Evolutionary conservation across 2,329 filamentous ascomycete genomes (phyloP).

Genomic region (Talaromyces sp.): DNA sequence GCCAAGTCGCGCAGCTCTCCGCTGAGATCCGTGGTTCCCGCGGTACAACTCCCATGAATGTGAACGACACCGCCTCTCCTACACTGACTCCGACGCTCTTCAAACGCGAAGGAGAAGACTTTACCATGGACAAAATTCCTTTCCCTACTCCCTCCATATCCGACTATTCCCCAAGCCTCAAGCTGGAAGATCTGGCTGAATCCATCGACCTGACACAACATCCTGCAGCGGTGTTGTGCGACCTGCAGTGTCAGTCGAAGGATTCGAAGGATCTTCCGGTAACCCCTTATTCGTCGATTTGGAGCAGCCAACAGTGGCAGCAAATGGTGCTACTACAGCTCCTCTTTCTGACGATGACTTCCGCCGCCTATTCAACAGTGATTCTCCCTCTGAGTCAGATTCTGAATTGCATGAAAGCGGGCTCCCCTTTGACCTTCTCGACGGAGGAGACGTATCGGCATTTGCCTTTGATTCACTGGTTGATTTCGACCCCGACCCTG

Average conservation of each 20-base stretch:
- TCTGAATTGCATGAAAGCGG: conserved; percentile 71
- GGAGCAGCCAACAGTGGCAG: conserved; percentile 42
- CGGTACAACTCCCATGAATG: conserved; percentile 37
- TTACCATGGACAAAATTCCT: conserved; percentile 39
- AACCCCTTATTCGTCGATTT: conserved; percentile 45
- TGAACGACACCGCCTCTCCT: conserved; percentile 34
- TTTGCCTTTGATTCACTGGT: conserved; percentile 55
- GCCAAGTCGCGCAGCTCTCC: conserved; percentile 50
- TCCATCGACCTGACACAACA: conserved; percentile 97
- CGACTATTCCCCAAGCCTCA: conserved; percentile 40
- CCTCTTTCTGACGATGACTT: conserved; percentile 68
- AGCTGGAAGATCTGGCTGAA: conserved; percentile 47
- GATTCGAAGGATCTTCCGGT: conserved; percentile 39
- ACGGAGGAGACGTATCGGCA: conserved; percentile 48
- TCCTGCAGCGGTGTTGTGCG: conserved; percentile 99
- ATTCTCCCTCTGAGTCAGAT: conserved; percentile 68
- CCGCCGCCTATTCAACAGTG: conserved; percentile 58
- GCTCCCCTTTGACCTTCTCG: conserved; percentile 68
- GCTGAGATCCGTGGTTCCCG: conserved; percentile 45
- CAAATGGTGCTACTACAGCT: conserved; percentile 58
- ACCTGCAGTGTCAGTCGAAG: conserved; percentile 99
- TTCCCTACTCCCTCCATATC: conserved; percentile 38
- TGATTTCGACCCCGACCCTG: conserved; percentile 53
- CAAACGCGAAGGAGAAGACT: conserved; percentile 45
- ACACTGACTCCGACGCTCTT: conserved; percentile 42